A percentile compares a stretch with the other conserved stretches of the same genome.
Conservation (phyloP, 2,329 filamentous ascomycete genomes). For the Alternaria arbusti region DNA sequence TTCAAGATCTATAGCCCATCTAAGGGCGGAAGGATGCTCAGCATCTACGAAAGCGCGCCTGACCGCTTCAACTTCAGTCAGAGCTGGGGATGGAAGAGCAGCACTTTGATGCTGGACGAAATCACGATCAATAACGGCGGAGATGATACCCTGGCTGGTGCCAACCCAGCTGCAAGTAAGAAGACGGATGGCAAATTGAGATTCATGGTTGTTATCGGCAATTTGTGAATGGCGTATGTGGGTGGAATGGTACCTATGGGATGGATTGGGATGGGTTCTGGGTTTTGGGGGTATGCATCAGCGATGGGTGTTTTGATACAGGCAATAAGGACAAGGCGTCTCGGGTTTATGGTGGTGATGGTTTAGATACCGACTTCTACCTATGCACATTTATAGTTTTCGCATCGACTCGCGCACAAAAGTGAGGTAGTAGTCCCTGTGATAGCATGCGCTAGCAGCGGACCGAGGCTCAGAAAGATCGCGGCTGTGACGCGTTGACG, state of each 20-base stretch:
- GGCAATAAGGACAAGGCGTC: not conserved
- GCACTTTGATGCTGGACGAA: constrained; percentile 63
- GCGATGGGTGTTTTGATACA: not conserved
- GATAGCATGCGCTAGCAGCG: not conserved
- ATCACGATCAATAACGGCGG: constrained; percentile 28
- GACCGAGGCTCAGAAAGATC: not conserved
- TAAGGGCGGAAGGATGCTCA: constrained; percentile 64
- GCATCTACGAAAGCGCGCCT: constrained; percentile 64
- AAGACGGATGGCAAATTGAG: constrained; percentile 59
- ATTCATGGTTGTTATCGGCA: constrained; percentile 67
- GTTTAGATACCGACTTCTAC: not conserved
- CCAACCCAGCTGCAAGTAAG: constrained; percentile 29
- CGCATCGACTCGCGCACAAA: not conserved
- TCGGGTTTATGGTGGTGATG: not conserved
- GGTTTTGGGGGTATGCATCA: not conserved
- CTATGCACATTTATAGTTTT: not conserved
- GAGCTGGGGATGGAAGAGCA: constrained; percentile 68
- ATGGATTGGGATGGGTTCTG: not conserved
- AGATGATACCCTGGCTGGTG: constrained; percentile 19
- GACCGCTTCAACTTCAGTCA: constrained; percentile 67
- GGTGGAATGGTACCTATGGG: not conserved
- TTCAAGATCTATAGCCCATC: constrained; percentile 68
- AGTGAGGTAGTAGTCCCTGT: not conserved
- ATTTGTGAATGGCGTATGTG: constrained; percentile 34
- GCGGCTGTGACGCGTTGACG: not conserved